These are phyloP conservation scores for Coprinopsis sp. DNA, from an alignment of 768 basidiomycete genomes.

Conservation along the genomic window DNA sequence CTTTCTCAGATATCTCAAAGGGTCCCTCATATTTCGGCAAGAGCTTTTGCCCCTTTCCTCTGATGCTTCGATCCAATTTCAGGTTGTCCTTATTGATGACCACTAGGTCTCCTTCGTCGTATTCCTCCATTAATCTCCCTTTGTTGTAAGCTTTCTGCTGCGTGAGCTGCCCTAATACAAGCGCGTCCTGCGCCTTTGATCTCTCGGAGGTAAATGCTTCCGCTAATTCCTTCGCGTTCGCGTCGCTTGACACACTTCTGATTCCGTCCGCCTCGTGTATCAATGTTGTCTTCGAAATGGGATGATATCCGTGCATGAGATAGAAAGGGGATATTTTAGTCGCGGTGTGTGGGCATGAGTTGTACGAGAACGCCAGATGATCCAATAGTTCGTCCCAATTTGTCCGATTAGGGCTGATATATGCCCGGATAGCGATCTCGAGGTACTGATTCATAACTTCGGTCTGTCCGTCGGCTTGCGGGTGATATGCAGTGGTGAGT, in stretches of 20 bases:
- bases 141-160: conserved; percentile 18
- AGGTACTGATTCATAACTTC: conserved; percentile 29
- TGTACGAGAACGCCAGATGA: conserved; percentile 25
- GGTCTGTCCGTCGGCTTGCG: conserved; percentile 33
- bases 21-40: conserved; percentile 26
- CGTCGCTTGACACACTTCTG: neutral
- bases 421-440: conserved; percentile 27
- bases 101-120: conserved; percentile 25
- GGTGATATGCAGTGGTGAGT: conserved; percentile 25
- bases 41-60: conserved; percentile 26
- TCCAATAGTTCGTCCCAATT: conserved; percentile 24
- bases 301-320: conserved; percentile 22
- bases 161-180: conserved; percentile 9
- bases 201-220: conserved; percentile 12
- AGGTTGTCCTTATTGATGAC: conserved; percentile 22
- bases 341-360: conserved; percentile 22
- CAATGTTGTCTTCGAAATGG: conserved; percentile 12
- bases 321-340: conserved; percentile 24
- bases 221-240: neutral
- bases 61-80: conserved; percentile 13
- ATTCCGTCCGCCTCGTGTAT: neutral
- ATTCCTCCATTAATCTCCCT: conserved; percentile 11
- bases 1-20: conserved; percentile 23
- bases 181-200: conserved; percentile 11
- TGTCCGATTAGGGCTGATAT: conserved; percentile 18